These are phyloP conservation scores for Mortierella sp. DNA, from an alignment of 371 early-diverging fungal genomes.

Conservation along the genomic window DNA sequence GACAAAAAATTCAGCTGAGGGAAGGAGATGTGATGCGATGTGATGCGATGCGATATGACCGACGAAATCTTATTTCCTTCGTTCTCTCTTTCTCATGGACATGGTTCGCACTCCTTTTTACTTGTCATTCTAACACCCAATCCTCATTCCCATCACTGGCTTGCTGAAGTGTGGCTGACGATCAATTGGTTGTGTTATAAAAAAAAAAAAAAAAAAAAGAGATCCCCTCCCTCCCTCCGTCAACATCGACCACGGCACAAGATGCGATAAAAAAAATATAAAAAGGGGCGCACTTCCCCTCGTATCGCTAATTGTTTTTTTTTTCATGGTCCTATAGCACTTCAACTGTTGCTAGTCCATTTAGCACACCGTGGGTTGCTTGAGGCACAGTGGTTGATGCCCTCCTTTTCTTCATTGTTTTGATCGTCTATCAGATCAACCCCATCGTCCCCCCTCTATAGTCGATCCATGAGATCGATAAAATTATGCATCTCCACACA, in stretches of 20 bases:
- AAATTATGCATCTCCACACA: too few relatives aligned
- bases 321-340: background rate
- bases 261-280: constrained; percentile 13
- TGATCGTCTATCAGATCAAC: too few relatives aligned
- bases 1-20: background rate
- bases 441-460: too few relatives aligned
- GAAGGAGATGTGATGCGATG: constrained; percentile 8
- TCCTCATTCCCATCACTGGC: background rate
- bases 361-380: too few relatives aligned
- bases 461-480: too few relatives aligned
- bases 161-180: background rate
- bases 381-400: background rate
- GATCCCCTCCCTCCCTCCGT: background rate
- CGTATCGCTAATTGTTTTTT: background rate
- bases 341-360: background rate
- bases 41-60: constrained; percentile 10
- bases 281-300: background rate
- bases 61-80: background rate
- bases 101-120: background rate
- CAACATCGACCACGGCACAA: background rate
- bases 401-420: too few relatives aligned
- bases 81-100: background rate
- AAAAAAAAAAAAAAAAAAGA: background rate
- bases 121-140: background rate
- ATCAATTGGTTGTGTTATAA: background rate